Evolutionary conservation across 805 yeast species (phyloP).

Genomic region (Yarrowia yakushimensis): DNA sequence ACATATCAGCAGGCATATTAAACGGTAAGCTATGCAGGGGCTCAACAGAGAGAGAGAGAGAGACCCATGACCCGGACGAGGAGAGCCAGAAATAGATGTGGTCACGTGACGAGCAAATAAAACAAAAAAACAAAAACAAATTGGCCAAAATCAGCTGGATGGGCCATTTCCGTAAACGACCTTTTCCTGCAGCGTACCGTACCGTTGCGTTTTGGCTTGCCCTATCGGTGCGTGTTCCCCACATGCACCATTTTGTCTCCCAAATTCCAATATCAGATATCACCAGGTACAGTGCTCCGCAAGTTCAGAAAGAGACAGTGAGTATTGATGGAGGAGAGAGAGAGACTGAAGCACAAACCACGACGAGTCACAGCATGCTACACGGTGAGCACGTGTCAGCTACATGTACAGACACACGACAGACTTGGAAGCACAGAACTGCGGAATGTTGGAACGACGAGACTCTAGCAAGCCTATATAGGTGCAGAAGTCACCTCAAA

Average conservation of each 20-base stretch:
- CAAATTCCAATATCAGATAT: slow-evolving; percentile 10
- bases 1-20: background rate
- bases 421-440: background rate
- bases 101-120: background rate
- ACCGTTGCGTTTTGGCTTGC: slow-evolving; percentile 2
- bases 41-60: background rate
- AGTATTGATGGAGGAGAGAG: background rate
- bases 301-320: slow-evolving; percentile 14
- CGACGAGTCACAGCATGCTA: too few relatives aligned
- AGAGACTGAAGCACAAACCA: too few relatives aligned
- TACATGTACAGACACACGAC: background rate
- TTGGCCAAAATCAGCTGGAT: background rate
- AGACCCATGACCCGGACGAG: background rate
- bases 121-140: too few relatives aligned
- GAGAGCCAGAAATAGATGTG: background rate
- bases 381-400: too few relatives aligned
- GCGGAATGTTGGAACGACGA: background rate
- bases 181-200: background rate
- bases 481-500: too few relatives aligned
- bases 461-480: background rate
- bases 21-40: slow-evolving; percentile 17
- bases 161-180: background rate
- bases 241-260: slow-evolving; percentile 20
- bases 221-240: slow-evolving; percentile 23
- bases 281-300: slow-evolving; percentile 18